Percentiles rank a stretch among this genome's conserved stretches.
These are phyloP conservation scores for Pouteria glomerata DNA, from an alignment of 148 eudicot genomes.

Conservation along the genomic window DNA sequence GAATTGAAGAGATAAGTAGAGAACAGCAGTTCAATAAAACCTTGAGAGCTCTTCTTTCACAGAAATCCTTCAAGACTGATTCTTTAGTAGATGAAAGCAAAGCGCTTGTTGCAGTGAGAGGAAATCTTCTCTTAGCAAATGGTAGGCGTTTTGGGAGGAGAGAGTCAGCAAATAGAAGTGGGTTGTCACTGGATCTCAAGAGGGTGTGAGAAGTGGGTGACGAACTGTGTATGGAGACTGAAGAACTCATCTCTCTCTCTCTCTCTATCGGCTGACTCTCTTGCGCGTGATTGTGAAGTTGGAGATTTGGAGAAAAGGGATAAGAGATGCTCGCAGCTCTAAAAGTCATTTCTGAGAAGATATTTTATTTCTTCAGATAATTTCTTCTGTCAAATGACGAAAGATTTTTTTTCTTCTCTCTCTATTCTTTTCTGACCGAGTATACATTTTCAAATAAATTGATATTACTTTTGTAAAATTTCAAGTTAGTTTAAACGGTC, in stretches of 20 bases:
- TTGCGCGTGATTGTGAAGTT: no score
- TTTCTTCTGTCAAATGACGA: no score
- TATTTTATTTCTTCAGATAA: no score
- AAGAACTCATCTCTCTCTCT: constrained; percentile 28
- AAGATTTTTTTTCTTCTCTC: no score
- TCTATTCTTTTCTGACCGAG: no score
- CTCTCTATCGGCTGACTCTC: no score
- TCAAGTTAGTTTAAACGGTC: no score
- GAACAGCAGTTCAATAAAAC: constrained; percentile 15
- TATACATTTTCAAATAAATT: no score
- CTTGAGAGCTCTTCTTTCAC: constrained; percentile 62
- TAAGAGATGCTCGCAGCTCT: no score
- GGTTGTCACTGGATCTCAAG: constrained; percentile 21
- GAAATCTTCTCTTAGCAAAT: constrained; percentile 21
- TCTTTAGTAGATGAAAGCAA: constrained; percentile 56
- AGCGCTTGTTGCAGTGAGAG: constrained; percentile 38
- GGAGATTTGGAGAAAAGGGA: no score
- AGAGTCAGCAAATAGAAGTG: constrained; percentile 12
- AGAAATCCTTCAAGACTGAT: constrained; percentile 57
- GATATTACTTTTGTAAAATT: no score
- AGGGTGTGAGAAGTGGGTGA: constrained; percentile 19
- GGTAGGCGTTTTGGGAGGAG: constrained; percentile 19
- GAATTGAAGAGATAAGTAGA: neutral
- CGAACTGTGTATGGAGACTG: constrained; percentile 26
- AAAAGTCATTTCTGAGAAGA: no score